Base-by-base conservation (phyloP, 805 yeast genomes). In the Zygosaccharomyces bailii region DNA sequence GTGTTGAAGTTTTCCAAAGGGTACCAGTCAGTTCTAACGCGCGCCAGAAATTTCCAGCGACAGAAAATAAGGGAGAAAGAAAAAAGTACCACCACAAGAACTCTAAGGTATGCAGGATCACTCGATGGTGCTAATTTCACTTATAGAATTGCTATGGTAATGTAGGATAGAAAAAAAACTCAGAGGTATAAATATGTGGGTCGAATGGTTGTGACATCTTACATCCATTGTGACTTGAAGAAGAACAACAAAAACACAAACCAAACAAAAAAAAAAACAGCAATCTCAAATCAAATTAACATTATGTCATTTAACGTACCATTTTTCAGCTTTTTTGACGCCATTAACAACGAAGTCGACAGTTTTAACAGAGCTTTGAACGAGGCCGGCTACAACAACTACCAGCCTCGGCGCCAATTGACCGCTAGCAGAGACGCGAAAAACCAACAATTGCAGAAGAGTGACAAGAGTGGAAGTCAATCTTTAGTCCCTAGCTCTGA, bases 261-360 rank as follows among this genome's bases (percentile, higher is more conserved):
- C 10, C 16, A 16, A 23, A 16, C 10, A 14, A 19, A 30, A 10
- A 43, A 32, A 20, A 19, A 24, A 41, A 39, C 8, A 17, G n/a
- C 20, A 35, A 23, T 7, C 36, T 21, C 3, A 42, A 39, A 5
- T 14, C 20, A 38, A 33, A n/a, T 21, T 10, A 34, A 8, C 27
- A 38, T 9, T 19, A 65, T 65, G 69, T 57, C 68, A 31, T 64
- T 57, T 49, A 60, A 63, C 60, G 62, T 69, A 40, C 75, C 75
- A 63, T 71, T 71, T 54, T 70, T 64, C 61, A 63, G 61, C 48
- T 71, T 72, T 54, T 71, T 71, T 46, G 74, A 72, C 48, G 60
- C 61, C 52, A 68, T 72, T 51, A 67, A 64, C 55, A 65, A 64
- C 30, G 76, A 71, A 46, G 74, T 72, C 32, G 66, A 61, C 19